Evolutionary conservation across 805 yeast genomes (phyloP).

Genomic region (Candida germanica): DNA sequence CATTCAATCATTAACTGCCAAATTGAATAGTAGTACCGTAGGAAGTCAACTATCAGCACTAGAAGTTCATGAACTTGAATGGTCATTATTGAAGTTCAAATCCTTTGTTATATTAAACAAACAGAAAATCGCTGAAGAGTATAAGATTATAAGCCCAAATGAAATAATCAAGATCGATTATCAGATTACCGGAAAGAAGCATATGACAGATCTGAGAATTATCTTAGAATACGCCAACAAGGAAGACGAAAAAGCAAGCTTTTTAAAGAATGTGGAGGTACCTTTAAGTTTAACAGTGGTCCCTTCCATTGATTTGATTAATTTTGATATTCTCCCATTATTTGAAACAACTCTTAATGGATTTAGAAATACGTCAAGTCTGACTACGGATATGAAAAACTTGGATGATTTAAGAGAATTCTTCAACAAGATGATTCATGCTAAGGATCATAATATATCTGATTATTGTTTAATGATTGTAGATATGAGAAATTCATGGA

Average conservation of each 20-base stretch:
- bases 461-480: conserved; percentile 64
- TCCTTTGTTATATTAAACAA: conserved; percentile 56
- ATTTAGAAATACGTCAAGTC: conserved; percentile 2
- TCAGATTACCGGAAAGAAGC: conserved; percentile 68
- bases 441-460: conserved; percentile 16
- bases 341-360: conserved; percentile 24
- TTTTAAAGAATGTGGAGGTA: conserved; percentile 56
- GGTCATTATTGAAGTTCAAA: conserved; percentile 54
- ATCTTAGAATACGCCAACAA: conserved; percentile 60
- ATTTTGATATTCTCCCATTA: conserved; percentile 71
- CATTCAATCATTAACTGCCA: conserved; percentile 57
- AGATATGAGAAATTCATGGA: conserved; percentile 83
- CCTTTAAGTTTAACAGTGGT: conserved; percentile 71
- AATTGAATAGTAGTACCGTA: conserved; percentile 33
- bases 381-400: neutral
- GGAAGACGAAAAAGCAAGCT: conserved; percentile 18
- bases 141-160: conserved; percentile 38
- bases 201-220: conserved; percentile 63
- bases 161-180: conserved; percentile 48
- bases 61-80: conserved; percentile 75
- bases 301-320: conserved; percentile 69
- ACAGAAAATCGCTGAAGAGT: conserved; percentile 30
- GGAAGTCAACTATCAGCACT: conserved; percentile 43
- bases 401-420: conserved; percentile 7
- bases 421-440: conserved; percentile 2